Base-by-base conservation (phyloP, 345 rosid species). In the Tarenaya hassleriana region DNA sequence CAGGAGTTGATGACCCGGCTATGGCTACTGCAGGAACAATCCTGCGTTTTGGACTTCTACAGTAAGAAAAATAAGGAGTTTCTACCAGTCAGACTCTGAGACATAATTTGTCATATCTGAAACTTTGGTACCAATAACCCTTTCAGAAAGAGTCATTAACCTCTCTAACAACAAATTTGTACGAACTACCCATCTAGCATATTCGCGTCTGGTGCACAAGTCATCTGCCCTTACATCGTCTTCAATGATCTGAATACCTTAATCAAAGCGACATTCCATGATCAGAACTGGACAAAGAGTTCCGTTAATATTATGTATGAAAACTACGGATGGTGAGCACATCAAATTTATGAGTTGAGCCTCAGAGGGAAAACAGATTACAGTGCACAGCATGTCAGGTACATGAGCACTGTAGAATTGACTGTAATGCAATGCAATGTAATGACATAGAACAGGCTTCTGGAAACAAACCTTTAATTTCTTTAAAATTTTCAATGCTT, bases 191-290 rank as follows among this genome's bases (percentile, higher is more conserved):
- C 98, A 91, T 66, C 92, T 77, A 32, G 85, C 92, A 63, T 80
- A 91, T 63, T 86, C 95, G 71, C 92, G 73, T 61, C 80, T 86
- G 24, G 89, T 75, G 77, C 98, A 91, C 61, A 91, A 69, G 38
- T 79, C 89, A 11, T 79, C 77, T 40, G 75, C 80, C 60, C 42
- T 52, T 34, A 69, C 72, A 58, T 64, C 75, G 17, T 82, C 89
- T 71, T 80, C 84, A 62, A 82, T 62, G 41, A 86, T 86, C 98
- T 91, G 83, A 68, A 73, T 47, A 73, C 40, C 75, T 74, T 73
- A 67, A 61, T 57, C 37, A 64, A 62, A 20, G 63, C 41, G 53
- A 61, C 27, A 64, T 21, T 33, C 55, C 69, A 75, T 71, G 84
- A 76, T 69, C 72, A 73, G 70, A 71, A 71, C 82, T 66, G 67